Base-by-base conservation (phyloP, 2,329 filamentous ascomycete species). In the Xylariaceae sp. region DNA sequence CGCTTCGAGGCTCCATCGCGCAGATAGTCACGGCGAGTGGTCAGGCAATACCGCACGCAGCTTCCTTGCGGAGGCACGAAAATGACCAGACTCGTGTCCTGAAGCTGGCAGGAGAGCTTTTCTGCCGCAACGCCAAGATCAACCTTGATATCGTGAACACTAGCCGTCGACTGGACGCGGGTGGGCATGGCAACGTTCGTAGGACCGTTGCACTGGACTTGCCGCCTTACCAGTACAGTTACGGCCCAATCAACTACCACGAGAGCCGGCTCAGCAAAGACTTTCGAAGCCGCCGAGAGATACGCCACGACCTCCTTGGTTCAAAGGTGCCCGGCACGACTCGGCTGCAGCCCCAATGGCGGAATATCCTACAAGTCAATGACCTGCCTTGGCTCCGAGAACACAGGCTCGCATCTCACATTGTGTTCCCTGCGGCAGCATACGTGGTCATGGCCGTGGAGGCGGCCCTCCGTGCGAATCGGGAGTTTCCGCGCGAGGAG, bases 381-480 rank as follows among this genome's bases (percentile, higher is more conserved):
- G 36, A 36, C 7, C 4, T 42, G 0, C 36, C 36, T 2, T 44
- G 41, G 41, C 13, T 44, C 2, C 12, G 11, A 7, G 38, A 42
- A 3, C 41, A 42, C 16, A 29, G 19, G 5, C 30, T 45, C 2
- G 5, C 31, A 4, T 17, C 36, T 8, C 15, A 38, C 5, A 35
- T 54, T 9, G 42, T 61, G 1, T 60, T 58, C 34, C 57, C 59
- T 2, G 51, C 36, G 7, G 51, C 58, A 2, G 58, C 47, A 6
- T 60, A 58, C 31, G 37, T 60, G 7, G 36, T 47, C 14, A 57
- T 58, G 48, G 57, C 49, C 4, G 43, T 47, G 4, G 57, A 63
- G 40, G 57, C 55, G 11, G 28, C 47, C 2, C 16, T 15, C 3
- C 27, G 16, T 1, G 17, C 17, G 2, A 15, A 38, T 15, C 10